Base-by-base conservation (phyloP, 2,329 filamentous ascomycete genomes). In the Dothistroma pini region DNA sequence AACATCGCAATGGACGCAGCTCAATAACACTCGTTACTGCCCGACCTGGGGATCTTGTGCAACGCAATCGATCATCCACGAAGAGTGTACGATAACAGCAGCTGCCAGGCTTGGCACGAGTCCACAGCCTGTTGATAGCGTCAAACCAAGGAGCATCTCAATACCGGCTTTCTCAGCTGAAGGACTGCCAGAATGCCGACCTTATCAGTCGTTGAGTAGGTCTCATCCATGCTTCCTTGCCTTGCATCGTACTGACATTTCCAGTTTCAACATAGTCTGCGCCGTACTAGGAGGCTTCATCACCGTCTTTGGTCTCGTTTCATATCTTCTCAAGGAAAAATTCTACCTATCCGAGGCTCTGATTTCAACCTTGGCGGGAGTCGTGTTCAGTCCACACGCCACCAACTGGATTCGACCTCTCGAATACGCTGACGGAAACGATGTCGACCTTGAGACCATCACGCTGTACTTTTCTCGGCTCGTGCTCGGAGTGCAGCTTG, bases 321-420 rank as follows among this genome's bases (percentile, higher is more conserved):
- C 91, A 0, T 96, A 92, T 72, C 83, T 96, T 19, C 83, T 90
- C 72, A 96, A 97, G 73, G 93, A 96, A 77, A 89, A 86, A 60
- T 93, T 90, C 72, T 96, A 96, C 74, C 83, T 97, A 0, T 96
- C 91, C 0, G 93, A 97, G 83, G 90, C 93, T 57, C 90, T 96
- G 56, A 96, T 96, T 57, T 92, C 92, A 2, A 83, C 96, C 49
- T 73, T 96, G 19, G 88, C 87, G 2, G 93, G 93, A 9, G 80
- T 96, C 9, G 80, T 85, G 29, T 91, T 96, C 74, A 91, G 89
- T 0, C 91, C 91, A 0, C 82, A 88, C 72, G 92, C 85, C 0
- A 83, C 90, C 53, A 89, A 95, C 72, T 85, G 91, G 57, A 84
- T 96, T 57, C 83, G 85, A 50, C 93, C 77, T 0, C 76, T 88